These are phyloP conservation scores for Xenosphaeropsis pyriputrescens DNA, from an alignment of 2,329 filamentous ascomycete species.

Conservation along the genomic window DNA sequence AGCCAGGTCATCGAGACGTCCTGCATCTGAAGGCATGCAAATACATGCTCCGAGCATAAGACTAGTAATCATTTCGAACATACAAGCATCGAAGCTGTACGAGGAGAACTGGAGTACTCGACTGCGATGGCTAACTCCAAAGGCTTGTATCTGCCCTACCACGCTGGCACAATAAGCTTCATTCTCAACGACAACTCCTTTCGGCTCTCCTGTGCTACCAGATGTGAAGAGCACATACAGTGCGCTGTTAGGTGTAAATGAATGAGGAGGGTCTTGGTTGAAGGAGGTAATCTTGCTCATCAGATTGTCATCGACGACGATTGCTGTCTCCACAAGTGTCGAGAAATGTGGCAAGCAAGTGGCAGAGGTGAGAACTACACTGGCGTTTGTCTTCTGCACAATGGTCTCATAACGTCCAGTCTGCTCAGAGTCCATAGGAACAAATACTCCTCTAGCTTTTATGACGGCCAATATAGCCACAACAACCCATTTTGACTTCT, in stretches of 20 bases:
- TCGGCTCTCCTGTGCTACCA: constrained; percentile 1
- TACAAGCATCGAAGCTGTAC: constrained; percentile 1
- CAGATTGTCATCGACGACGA: too few species aligned
- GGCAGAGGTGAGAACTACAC: too few species aligned
- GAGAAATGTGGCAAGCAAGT: too few species aligned
- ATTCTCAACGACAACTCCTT: constrained; percentile 1
- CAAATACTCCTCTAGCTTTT: constrained; percentile 10
- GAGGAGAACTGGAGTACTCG: neutral
- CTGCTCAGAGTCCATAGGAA: constrained; percentile 13
- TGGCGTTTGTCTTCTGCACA: too few species aligned
- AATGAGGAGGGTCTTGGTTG: too few species aligned
- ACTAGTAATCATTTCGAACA: constrained; percentile 1
- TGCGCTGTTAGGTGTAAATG: neutral
- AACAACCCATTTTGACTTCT: constrained; percentile 6
- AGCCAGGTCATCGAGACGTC: neutral
- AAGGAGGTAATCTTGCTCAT: too few species aligned
- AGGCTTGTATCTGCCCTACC: neutral
- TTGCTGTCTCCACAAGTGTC: too few species aligned
- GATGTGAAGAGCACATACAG: constrained; percentile 1
- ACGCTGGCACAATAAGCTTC: neutral
- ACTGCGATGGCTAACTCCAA: neutral
- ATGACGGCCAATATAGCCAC: constrained; percentile 9
- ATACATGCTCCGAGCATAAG: neutral
- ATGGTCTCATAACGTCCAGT: constrained; percentile 3
- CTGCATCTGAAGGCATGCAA: neutral